Evolutionary conservation across 1,284 basidiomycete genomes (phyloP).

Genomic region (Papiliotrema laurentii): DNA sequence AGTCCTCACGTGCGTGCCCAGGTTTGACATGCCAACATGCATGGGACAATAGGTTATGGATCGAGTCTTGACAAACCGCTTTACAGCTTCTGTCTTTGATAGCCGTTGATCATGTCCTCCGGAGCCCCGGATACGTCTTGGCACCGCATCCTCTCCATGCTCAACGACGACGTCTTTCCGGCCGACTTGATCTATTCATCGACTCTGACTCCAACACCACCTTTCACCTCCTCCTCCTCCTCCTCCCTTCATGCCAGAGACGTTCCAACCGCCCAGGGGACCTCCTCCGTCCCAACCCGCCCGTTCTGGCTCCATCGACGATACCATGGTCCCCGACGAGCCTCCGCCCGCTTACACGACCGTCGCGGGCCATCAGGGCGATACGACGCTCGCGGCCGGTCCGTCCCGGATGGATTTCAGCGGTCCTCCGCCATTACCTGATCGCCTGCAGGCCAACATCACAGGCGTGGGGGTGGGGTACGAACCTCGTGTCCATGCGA

Average conservation of each 20-base stretch:
- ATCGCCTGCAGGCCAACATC: conserved; percentile 15
- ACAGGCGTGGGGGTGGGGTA: conserved; percentile 33
- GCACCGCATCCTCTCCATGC: too few relatives aligned
- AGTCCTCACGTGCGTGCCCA: background rate
- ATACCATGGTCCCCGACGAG: conserved; percentile 24
- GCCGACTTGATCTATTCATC: too few relatives aligned
- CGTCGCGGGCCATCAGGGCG: conserved; percentile 7
- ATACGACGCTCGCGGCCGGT: conserved; percentile 26
- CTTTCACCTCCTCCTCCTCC: too few relatives aligned
- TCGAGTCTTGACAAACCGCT: too few relatives aligned
- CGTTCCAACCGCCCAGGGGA: conserved; percentile 5
- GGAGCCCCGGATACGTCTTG: too few relatives aligned
- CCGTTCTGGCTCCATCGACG: conserved; percentile 7
- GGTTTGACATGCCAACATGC: too few relatives aligned
- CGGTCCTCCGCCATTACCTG: conserved; percentile 43
- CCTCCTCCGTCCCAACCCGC: conserved; percentile 6
- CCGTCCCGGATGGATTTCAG: conserved; percentile 41
- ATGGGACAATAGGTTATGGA: too few relatives aligned
- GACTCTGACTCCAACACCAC: too few relatives aligned
- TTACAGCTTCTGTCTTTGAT: too few relatives aligned
- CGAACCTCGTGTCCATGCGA: conserved; percentile 8
- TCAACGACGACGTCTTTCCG: too few relatives aligned
- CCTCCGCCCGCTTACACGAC: conserved; percentile 36
- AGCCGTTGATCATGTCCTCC: too few relatives aligned
- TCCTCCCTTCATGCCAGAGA: conserved; percentile 2